Percentiles rank a stretch among this genome's conserved stretches.
phyloP scores from a whole-genome alignment of 345 rosid genomes.

The Aethionema arabicum region DNA sequence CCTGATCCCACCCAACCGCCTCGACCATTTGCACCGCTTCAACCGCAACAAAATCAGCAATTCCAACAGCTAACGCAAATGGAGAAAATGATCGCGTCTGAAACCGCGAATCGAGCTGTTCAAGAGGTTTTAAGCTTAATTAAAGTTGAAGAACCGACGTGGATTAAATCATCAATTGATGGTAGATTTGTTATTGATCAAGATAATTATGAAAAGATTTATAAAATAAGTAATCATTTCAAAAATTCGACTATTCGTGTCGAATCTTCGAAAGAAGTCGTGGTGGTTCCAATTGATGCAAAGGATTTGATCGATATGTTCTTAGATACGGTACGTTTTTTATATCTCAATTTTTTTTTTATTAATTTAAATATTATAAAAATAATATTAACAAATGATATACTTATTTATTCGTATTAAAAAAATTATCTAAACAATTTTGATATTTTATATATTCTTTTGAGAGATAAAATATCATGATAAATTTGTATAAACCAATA shows the following conservation, averaged over 20 bases:
- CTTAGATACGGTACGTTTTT: slow-evolving; percentile 47
- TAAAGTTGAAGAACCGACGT: slow-evolving; percentile 51
- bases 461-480: too few relatives aligned
- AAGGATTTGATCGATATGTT: slow-evolving; percentile 46
- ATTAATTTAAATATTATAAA: neutral
- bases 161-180: slow-evolving; percentile 49
- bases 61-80: slow-evolving; percentile 35
- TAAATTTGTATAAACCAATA: too few relatives aligned
- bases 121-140: slow-evolving; percentile 53
- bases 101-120: slow-evolving; percentile 43
- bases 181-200: slow-evolving; percentile 46
- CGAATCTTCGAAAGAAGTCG: slow-evolving; percentile 65
- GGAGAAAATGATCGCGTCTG: slow-evolving; percentile 46
- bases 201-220: slow-evolving; percentile 47
- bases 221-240: slow-evolving; percentile 32
- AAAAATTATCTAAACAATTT: neutral
- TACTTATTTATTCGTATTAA: neutral
- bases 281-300: slow-evolving; percentile 44
- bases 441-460: too few relatives aligned
- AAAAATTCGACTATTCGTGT: slow-evolving; percentile 43
- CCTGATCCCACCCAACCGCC: neutral
- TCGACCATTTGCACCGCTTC: neutral
- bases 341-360: neutral
- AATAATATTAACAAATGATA: neutral
- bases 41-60: neutral